phyloP scores from a whole-genome alignment of 169 alveolate genomes.

The Cryptosporidium bovis region DNA sequence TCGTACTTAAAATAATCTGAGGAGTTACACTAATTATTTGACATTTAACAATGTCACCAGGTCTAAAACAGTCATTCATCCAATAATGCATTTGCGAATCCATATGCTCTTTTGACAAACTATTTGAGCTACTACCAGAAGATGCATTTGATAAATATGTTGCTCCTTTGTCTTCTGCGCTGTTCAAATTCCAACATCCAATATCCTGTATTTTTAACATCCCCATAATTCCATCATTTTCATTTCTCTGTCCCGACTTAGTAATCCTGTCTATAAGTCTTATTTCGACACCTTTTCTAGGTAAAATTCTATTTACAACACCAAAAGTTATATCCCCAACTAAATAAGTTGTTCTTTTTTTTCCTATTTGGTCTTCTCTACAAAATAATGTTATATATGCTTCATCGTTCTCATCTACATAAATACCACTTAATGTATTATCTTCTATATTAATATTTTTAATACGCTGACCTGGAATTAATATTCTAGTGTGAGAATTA shows the following conservation, averaged over 20 bases:
- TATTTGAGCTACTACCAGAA: neutral
- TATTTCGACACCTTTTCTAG: constrained; percentile 65
- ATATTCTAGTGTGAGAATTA: neutral
- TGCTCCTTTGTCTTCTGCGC: neutral
- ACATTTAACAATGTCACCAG: constrained; percentile 67
- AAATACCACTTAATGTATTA: constrained; percentile 19
- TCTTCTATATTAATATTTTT: neutral
- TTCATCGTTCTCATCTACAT: constrained; percentile 17
- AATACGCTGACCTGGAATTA: constrained; percentile 63
- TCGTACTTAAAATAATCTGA: constrained; percentile 43
- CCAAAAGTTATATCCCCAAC: constrained; percentile 37
- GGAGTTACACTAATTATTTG: constrained; percentile 36
- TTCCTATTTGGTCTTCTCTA: constrained; percentile 37
- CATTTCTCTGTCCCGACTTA: constrained; percentile 27
- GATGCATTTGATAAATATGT: neutral
- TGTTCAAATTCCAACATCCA: constrained; percentile 68
- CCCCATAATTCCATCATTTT: constrained; percentile 47
- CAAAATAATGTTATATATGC: constrained; percentile 36
- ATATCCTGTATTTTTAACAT: constrained; percentile 42
- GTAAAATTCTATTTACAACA: constrained; percentile 42
- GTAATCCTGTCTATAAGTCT: constrained; percentile 29
- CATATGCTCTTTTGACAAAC: constrained; percentile 33
- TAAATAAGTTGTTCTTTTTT: neutral
- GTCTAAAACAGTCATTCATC: constrained; percentile 70
- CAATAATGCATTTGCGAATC: constrained; percentile 50